Evolutionary conservation across 768 basidiomycete genomes (phyloP).

Genomic region (Xerocomus spinulosus): DNA sequence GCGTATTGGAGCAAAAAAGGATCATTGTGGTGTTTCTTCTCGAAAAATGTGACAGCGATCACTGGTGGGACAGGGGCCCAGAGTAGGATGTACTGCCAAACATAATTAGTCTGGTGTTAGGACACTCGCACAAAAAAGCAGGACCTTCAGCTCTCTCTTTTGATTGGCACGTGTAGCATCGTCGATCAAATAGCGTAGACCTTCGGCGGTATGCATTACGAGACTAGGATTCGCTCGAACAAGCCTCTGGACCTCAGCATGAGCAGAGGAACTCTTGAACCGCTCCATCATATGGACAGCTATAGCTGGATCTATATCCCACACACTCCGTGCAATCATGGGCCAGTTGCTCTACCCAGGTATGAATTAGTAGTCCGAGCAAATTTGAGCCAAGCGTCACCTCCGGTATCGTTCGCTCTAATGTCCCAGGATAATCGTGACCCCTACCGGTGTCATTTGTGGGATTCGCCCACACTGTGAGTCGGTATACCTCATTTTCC

Average conservation of each 20-base stretch:
- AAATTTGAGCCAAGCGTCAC: conserved; percentile 36
- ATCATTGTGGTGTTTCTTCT: conserved; percentile 77
- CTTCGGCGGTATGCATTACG: conserved; percentile 75
- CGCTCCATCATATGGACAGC: conserved; percentile 84
- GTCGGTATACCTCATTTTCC: conserved; percentile 84
- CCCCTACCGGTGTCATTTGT: conserved; percentile 70
- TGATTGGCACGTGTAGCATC: conserved; percentile 56
- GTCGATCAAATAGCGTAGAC: conserved; percentile 73
- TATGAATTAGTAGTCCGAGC: conserved; percentile 3
- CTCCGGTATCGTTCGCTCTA: conserved; percentile 58
- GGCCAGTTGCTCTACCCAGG: conserved; percentile 56
- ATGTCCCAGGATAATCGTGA: conserved; percentile 49
- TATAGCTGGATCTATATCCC: conserved; percentile 81
- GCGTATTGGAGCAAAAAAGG: conserved; percentile 92
- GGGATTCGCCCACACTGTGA: conserved; percentile 90
- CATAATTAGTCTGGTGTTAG: background rate
- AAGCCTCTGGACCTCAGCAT: conserved; percentile 69
- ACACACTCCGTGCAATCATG: conserved; percentile 62
- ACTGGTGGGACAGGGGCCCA: conserved; percentile 89
- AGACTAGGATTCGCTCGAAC: conserved; percentile 68
- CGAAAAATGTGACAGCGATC: conserved; percentile 78
- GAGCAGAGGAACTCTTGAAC: conserved; percentile 64
- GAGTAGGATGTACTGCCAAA: conserved; percentile 68
- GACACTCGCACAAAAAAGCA: conserved; percentile 3
- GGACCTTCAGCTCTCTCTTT: conserved; percentile 72